A percentile compares a stretch with the other conserved stretches of the same genome.
Conservation (phyloP, 306 rosid genomes). For the Hippophae gyantsensis region DNA sequence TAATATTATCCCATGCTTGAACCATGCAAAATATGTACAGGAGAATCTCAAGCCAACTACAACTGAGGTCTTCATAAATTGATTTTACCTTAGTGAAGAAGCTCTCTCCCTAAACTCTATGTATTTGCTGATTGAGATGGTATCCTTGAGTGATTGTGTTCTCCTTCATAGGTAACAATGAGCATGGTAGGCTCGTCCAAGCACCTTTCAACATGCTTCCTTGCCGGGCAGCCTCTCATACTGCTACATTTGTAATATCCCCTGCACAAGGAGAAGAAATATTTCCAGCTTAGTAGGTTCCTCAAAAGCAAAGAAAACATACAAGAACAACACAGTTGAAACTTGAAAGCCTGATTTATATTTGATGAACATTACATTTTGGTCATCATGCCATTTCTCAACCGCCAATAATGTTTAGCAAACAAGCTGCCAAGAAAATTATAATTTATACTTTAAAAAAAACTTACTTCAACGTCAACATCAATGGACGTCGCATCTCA, state of each 20-base stretch:
- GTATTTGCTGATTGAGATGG: constrained; percentile 71
- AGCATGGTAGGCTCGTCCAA: constrained; percentile 94
- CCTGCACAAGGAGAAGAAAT: constrained; percentile 33
- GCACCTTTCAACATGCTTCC: constrained; percentile 97
- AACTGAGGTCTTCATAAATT: constrained; percentile 9
- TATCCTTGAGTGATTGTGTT: constrained; percentile 78
- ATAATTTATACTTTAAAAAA: too few species aligned
- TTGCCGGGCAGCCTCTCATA: constrained; percentile 99
- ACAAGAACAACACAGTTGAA: background rate
- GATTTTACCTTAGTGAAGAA: constrained; percentile 20
- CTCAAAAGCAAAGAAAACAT: constrained; percentile 7
- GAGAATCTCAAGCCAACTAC: constrained; percentile 47
- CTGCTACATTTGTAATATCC: constrained; percentile 99
- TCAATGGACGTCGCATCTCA: too few species aligned
- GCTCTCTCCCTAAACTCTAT: constrained; percentile 30
- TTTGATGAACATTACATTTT: background rate
- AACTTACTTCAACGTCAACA: too few species aligned
- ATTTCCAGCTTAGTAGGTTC: constrained; percentile 9
- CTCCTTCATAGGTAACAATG: constrained; percentile 89
- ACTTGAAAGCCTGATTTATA: background rate
- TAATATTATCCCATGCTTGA: constrained; percentile 26
- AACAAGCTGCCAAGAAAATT: too few species aligned
- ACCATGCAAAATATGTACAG: constrained; percentile 61
- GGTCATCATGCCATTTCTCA: constrained; percentile 6
- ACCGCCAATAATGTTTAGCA: background rate